Evolutionary conservation across 2,329 filamentous ascomycete genomes (phyloP), one percentile per base, ranked within the genome.

Genomic region (Plenodomus lindquistii): DNA sequence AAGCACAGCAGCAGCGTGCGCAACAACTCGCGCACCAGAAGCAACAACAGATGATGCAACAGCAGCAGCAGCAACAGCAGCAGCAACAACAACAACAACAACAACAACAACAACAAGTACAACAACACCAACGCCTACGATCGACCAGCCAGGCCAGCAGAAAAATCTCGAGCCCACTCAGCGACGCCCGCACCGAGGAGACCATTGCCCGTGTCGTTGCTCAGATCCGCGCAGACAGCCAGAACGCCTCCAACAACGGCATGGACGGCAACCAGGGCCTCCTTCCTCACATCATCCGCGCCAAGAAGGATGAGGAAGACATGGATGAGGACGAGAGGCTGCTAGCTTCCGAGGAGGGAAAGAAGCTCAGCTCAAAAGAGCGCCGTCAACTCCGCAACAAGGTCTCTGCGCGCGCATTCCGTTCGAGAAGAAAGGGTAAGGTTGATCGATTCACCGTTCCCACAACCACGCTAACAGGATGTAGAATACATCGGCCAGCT

Each of bases 311-410:
- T 37, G 92, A 97, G 65, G 92, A 97, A 54, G 93, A 97, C 44
- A 97, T 99, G 93, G 94, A 99, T 63, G 93, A 97, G 73, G 94
- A 97, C 64, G 94, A 97, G 80, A 84, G 90, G 59, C 80, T 97
- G 9, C 80, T 97, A 40, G 91, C 91, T n/a, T 97, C 91, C 52
- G 94, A 99, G 66, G 93, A 97, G 76, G 94, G 93, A 65, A 99
- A 99, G 86, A 97, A 97, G 79, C 83, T 99, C n/a, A 94, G 87
- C 75, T 96, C 91, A 80, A 97, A 97, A 78, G 92, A 97, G 76
- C 87, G 94, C 52, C 87, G 94, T 60, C 94, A 97, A 75, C 82
- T 99, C n/a, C 85, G 94, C 57, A 99, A 99, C 83, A 99, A 99
- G 77, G 94, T 99, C 4, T 99, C 94, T 36, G 94, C 94, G 54